Evolutionary conservation across 768 basidiomycete genomes (phyloP).

Genomic region (Boletus patriciae): DNA sequence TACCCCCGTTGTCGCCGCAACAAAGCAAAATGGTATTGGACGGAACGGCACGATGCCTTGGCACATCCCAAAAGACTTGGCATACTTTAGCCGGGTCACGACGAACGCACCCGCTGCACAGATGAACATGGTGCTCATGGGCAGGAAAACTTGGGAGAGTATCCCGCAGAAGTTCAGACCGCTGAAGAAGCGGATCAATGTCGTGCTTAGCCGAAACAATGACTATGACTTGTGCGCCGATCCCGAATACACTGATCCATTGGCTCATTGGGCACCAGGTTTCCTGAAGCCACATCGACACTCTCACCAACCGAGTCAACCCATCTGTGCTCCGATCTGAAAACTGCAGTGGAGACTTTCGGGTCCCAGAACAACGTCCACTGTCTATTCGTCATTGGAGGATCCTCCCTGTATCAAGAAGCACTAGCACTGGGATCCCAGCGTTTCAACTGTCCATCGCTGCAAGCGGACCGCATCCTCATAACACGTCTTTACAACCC

Average conservation of each 20-base stretch:
- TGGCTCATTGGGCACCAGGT: conserved; percentile 18
- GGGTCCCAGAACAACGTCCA: conserved; percentile 37
- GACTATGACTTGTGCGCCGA: conserved; percentile 61
- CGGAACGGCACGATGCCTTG: conserved; percentile 76
- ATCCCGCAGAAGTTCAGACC: conserved; percentile 87
- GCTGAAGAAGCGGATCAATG: conserved; percentile 69
- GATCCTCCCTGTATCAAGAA: conserved; percentile 79
- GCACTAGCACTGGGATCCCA: conserved; percentile 43
- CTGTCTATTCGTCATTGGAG: conserved; percentile 86
- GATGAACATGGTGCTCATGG: conserved; percentile 88
- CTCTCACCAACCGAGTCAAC: conserved; percentile 22
- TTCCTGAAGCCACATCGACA: conserved; percentile 2
- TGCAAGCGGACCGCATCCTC: conserved; percentile 74
- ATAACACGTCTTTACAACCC: conserved; percentile 81
- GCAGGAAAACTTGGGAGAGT: conserved; percentile 96
- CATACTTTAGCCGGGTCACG: conserved; percentile 87
- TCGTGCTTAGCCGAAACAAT: conserved; percentile 67
- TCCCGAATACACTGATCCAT: not conserved
- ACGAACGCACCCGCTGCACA: conserved; percentile 52
- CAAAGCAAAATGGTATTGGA: conserved; percentile 85
- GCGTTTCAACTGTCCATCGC: conserved; percentile 33
- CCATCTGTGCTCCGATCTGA: conserved; percentile 29
- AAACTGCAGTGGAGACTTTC: conserved; percentile 17
- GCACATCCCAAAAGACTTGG: conserved; percentile 85
- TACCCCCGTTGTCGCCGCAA: conserved; percentile 94